Evolutionary conservation across 1,139 yeast species (phyloP), one percentile per base, ranked within the genome.

Genomic region (Hyphopichia burtonii): DNA sequence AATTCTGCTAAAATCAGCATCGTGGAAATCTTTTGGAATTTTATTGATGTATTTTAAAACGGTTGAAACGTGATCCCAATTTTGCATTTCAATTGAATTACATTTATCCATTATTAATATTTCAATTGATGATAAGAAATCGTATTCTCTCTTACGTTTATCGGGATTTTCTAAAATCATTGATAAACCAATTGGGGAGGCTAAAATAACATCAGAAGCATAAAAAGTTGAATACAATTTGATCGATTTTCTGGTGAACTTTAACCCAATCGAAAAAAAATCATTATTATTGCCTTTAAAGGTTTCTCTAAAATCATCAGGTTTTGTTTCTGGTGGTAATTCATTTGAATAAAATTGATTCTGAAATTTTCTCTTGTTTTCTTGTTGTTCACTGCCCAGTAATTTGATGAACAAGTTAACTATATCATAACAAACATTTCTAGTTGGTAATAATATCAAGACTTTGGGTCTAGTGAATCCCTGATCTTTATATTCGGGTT

Each of bases 391-490:
- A 46, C 80, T 63, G 0, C 88, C 90, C 3, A 93, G 79, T 31
- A 85, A 65, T 32, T 73, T 67, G 31, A 85, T 80, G 34, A 93
- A 55, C 31, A 76, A 71, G 40, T 79, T 76, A n/a, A 91, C 80
- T 17, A 88, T 72, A 43, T 82, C 82, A 58, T 80, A 80, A 37
- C 95, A 89, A 3, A 86, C 71, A 51, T 90, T 79, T 56, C 96
- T 77, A 0, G 96, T 89, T 8, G 99, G 98, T 38, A 89, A 68
- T 31, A 93, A 65, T 5, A 93, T 80, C 43, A 93, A 68, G 2
- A 86, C 91, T 56, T 90, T 91, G 1, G 99, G 96, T 47, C 98
- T 76, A 0, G 97, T 91, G 58, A 90, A 94, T 14, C 99, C 98
- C 62, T 93, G 99, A 60, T 93, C 99, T 45, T 95, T 70, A 46